Percentiles rank a stretch among this genome's conserved stretches.
phyloP scores from a whole-genome alignment of 176 grass and related monocot species.

The Dendrocalamus sinicus region DNA sequence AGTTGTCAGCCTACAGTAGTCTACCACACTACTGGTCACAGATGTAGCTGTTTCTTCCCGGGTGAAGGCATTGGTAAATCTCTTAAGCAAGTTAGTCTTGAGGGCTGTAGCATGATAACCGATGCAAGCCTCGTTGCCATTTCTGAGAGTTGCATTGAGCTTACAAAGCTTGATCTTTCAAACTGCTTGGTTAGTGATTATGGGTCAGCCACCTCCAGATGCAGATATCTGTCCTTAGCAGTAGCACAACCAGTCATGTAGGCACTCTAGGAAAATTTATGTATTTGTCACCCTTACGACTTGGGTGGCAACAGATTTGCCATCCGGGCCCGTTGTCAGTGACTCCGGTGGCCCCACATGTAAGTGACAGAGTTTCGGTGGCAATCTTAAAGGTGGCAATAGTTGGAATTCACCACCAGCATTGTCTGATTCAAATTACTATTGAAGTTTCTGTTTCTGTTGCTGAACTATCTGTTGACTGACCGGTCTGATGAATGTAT shows the following conservation, averaged over 20 bases:
- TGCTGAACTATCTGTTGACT: background rate
- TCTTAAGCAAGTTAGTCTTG: conserved; percentile 71
- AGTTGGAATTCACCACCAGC: background rate
- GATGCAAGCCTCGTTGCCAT: conserved; percentile 69
- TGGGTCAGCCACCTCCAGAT: conserved; percentile 48
- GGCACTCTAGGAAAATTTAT: too few species aligned
- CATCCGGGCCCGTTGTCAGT: too few species aligned
- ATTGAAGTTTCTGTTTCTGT: background rate
- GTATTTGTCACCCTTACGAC: too few species aligned
- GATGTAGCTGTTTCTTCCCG: conserved; percentile 63
- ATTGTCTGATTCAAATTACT: background rate
- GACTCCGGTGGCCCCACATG: too few species aligned
- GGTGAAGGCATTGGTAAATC: conserved; percentile 71
- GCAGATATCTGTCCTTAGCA: conserved; percentile 26
- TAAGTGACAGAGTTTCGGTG: too few species aligned
- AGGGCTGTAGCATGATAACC: conserved; percentile 87
- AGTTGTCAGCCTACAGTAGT: too few species aligned
- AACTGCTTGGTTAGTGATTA: conserved; percentile 70
- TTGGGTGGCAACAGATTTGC: too few species aligned
- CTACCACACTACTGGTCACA: conserved; percentile 16
- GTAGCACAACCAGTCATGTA: too few species aligned
- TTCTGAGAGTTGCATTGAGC: conserved; percentile 58
- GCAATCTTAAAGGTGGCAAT: too few species aligned
- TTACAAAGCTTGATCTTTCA: conserved; percentile 80
- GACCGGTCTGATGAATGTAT: background rate